Conservation (phyloP, 2,329 filamentous ascomycete species). For the Meredithiella fracta region DNA sequence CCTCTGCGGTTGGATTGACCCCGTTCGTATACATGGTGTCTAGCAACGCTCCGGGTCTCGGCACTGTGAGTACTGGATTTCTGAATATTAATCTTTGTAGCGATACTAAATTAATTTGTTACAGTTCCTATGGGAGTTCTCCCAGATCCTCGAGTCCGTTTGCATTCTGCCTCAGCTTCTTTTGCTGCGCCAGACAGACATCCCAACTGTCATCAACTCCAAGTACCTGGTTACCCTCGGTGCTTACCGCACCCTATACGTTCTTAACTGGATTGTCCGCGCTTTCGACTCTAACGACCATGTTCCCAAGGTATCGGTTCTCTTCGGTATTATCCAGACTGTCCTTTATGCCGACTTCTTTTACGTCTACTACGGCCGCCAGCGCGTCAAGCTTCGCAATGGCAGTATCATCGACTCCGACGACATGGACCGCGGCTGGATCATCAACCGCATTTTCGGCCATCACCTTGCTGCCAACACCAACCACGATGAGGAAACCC, state of each 20-base stretch:
- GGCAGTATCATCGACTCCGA: conserved; percentile 83
- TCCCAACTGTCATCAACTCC: conserved; percentile 92
- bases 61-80: conserved; percentile 27
- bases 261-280: conserved; percentile 76
- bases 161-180: conserved; percentile 83
- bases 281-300: conserved; percentile 41
- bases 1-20: conserved; percentile 47
- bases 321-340: conserved; percentile 82
- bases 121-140: conserved; percentile 74
- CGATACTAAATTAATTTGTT: not conserved
- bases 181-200: conserved; percentile 81
- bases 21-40: conserved; percentile 37
- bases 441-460: conserved; percentile 64
- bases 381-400: conserved; percentile 80
- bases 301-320: conserved; percentile 56
- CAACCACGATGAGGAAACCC: conserved; percentile 43
- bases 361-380: conserved; percentile 89
- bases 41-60: conserved; percentile 21
- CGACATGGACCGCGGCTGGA: conserved; percentile 70
- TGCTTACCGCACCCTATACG: conserved; percentile 75
- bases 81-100: not conserved
- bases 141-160: conserved; percentile 78
- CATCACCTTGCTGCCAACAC: conserved; percentile 29
- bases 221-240: conserved; percentile 83
- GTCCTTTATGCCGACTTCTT: conserved; percentile 85